Evolutionary conservation across 768 basidiomycete genomes (phyloP), one percentile per base, ranked within the genome.

Genomic region (Pluteus cervinus): DNA sequence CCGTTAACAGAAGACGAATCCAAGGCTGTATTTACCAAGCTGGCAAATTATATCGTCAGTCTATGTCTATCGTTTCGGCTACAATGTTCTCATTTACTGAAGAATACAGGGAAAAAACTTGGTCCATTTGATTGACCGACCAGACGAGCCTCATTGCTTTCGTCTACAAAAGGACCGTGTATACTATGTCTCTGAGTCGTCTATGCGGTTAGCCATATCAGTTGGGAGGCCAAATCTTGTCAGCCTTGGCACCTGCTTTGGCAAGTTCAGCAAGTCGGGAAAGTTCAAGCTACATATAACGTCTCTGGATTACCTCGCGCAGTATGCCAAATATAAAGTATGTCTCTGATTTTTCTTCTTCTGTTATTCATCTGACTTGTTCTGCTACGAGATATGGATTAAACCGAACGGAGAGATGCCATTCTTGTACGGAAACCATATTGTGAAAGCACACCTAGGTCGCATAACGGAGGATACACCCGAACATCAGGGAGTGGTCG

Each of bases 371-470:
- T 25, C 28, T 40, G 16, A 12, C 43, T 28, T 16, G 36, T 22
- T 4, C 42, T n/a, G n/a, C n/a, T n/a, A n/a, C n/a, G n/a, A 97
- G 94, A 77, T 98, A 12, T 99, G 96, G 96, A 91, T 99, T 57
- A 99, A 99, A 61, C 84, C 93, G 17, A 94, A 98, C 47, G 96
- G 96, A 53, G 96, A 99, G 64, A 94, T 99, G 84, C 96, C 96
- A 1, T 99, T 94, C 73, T 66, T 99, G 24, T 99, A 99, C 54
- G 96, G 96, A 40, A 99, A 99, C 56, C 93, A 99, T 64, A 83
- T 98, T 42, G 77, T 97, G 46, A 99, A 98, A 63, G 96, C 96
- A 7, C 96, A 99, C 62, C 69, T 99, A n/a, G 96, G 96, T 12
- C 76, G 94, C 42, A 97, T 98, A 57, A 97, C 96, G 33, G 96